Evolutionary conservation across 75 land plant genomes (phyloP).

Genomic region (Gnetum montanum): DNA sequence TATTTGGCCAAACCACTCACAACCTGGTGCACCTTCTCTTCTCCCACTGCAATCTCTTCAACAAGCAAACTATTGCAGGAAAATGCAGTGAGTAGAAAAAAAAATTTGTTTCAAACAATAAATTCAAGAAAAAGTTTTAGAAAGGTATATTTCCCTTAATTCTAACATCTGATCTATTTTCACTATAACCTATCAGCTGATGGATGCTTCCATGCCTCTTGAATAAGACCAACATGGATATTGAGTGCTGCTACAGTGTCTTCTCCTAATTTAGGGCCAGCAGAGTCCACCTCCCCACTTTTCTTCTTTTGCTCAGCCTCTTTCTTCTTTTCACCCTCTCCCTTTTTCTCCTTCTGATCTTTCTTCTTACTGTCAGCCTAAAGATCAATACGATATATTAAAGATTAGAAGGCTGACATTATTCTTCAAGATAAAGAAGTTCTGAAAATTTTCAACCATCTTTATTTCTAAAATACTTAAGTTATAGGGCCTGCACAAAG

Average conservation of each 20-base stretch:
- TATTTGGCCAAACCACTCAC: constrained; percentile 90
- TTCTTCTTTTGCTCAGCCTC: constrained; percentile 41
- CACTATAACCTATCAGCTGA: constrained; percentile 74
- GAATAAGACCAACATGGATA: constrained; percentile 77
- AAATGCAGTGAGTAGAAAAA: background rate
- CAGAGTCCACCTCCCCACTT: constrained; percentile 36
- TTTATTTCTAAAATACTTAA: too few species aligned
- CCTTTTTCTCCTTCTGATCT: constrained; percentile 13
- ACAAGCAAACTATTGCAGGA: constrained; percentile 63
- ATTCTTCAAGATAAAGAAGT: too few species aligned
- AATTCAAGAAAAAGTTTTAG: background rate
- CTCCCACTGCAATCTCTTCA: constrained; percentile 95
- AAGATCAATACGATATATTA: too few species aligned
- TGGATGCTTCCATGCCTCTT: constrained; percentile 97
- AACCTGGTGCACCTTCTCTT: constrained; percentile 70
- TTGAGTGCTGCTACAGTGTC: constrained; percentile 53
- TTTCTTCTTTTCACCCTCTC: constrained; percentile 23
- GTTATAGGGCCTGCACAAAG: too few species aligned
- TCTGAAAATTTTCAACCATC: too few species aligned
- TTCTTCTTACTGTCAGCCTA: background rate
- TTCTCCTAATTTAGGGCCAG: constrained; percentile 50
- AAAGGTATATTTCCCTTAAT: too few species aligned
- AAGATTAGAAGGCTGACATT: too few species aligned
- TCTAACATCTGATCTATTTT: background rate
- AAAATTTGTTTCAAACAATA: background rate